phyloP scores from a whole-genome alignment of 768 basidiomycete species.

The Daedaleopsis sinensis region DNA sequence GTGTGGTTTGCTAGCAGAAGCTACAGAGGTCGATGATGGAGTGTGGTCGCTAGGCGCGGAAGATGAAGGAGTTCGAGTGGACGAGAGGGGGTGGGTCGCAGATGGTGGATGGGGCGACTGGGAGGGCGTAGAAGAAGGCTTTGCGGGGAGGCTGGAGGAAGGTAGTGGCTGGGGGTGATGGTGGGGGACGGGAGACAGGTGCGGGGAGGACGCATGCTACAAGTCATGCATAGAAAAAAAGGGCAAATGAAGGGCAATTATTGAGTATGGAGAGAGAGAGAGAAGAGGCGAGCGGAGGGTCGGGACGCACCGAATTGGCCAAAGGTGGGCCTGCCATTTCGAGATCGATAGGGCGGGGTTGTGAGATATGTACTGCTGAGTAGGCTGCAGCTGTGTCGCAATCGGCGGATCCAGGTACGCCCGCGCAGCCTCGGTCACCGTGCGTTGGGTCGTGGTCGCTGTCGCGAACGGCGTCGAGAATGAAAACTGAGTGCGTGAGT shows the following conservation, averaged over 20 bases:
- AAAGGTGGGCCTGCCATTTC: slow-evolving; percentile 1
- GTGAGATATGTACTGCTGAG: neutral
- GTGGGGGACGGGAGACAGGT: neutral
- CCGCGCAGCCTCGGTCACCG: neutral
- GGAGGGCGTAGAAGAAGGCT: slow-evolving; percentile 1
- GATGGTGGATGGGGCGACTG: slow-evolving; percentile 1
- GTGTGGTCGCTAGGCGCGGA: neutral
- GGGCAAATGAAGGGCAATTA: neutral
- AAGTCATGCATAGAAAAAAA: neutral
- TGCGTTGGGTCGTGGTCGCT: neutral
- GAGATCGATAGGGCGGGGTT: slow-evolving; percentile 4
- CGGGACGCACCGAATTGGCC: slow-evolving; percentile 1
- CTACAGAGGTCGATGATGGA: neutral
- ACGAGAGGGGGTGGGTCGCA: neutral
- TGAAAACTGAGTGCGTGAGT: no score
- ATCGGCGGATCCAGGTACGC: neutral
- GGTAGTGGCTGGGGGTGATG: slow-evolving; percentile 1
- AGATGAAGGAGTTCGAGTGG: slow-evolving; percentile 1
- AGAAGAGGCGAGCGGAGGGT: neutral
- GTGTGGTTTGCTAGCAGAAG: neutral
- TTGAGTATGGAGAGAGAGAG: neutral
- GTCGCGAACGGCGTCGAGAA: no score
- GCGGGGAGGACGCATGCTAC: neutral
- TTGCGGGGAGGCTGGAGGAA: neutral
- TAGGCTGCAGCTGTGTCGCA: no score